These are phyloP conservation scores for Asclepias syriaca DNA, from an alignment of 257 asterid species.

Conservation along the genomic window DNA sequence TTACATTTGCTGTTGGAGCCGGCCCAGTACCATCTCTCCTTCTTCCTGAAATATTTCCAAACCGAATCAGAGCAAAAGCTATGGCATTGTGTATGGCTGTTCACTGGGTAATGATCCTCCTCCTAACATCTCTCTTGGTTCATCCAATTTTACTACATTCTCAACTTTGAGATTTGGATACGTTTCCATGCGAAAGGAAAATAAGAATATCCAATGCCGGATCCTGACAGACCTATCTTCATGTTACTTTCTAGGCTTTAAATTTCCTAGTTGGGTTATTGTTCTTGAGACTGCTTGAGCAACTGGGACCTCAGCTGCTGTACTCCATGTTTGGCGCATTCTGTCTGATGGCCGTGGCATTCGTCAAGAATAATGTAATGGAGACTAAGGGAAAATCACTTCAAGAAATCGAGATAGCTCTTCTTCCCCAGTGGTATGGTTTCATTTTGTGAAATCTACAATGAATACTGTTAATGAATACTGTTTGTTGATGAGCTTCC, in stretches of 20 bases:
- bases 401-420: slow-evolving; percentile 92
- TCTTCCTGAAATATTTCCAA: slow-evolving; percentile 74
- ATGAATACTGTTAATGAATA: neutral
- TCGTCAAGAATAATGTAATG: slow-evolving; percentile 67
- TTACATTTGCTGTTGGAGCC: slow-evolving; percentile 83
- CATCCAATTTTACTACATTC: neutral
- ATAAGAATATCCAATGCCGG: neutral
- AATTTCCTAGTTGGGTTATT: slow-evolving; percentile 82
- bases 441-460: neutral
- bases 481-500: neutral
- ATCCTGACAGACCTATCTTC: neutral
- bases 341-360: slow-evolving; percentile 68
- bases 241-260: slow-evolving; percentile 41
- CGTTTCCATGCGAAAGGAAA: neutral
- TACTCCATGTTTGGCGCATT: slow-evolving; percentile 63
- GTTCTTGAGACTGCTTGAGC: slow-evolving; percentile 81
- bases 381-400: slow-evolving; percentile 94
- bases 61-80: slow-evolving; percentile 82
- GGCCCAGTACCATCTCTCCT: slow-evolving; percentile 92
- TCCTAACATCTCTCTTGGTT: neutral
- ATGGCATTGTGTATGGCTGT: slow-evolving; percentile 92
- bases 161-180: neutral
- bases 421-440: slow-evolving; percentile 43
- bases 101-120: slow-evolving; percentile 65
- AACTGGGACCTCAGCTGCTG: slow-evolving; percentile 60